A percentile compares a stretch with the other conserved stretches of the same genome.
Evolutionary conservation across 2,329 filamentous ascomycete species (phyloP).

Genomic region (Exophiala sp.): DNA sequence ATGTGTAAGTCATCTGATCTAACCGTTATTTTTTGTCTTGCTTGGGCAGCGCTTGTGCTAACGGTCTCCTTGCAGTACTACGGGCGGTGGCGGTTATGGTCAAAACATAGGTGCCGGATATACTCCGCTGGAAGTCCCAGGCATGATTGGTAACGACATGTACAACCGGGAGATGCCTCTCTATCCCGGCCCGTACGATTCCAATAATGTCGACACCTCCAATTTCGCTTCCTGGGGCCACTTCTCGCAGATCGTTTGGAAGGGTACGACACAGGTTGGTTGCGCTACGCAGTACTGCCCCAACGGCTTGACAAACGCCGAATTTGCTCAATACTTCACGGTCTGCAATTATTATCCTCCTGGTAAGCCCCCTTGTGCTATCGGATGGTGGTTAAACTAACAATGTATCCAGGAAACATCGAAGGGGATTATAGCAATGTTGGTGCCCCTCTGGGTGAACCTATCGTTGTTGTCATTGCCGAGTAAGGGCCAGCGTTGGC

Average conservation of each 20-base stretch:
- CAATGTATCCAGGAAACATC: conserved; percentile 51
- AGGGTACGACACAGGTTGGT: conserved; percentile 55
- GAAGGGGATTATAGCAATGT: conserved; percentile 51
- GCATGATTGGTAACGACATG: conserved; percentile 73
- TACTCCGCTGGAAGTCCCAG: conserved; percentile 51
- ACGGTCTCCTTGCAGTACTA: conserved; percentile 7
- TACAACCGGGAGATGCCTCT: conserved; percentile 69
- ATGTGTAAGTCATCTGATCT: conserved; percentile 54
- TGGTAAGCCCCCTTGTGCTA: conserved; percentile 9
- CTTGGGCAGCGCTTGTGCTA: conserved; percentile 29
- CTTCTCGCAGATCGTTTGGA: conserved; percentile 70
- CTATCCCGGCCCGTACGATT: conserved; percentile 55
- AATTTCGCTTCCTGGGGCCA: conserved; percentile 65
- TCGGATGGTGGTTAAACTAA: not conserved
- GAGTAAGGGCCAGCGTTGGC: not conserved
- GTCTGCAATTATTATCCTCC: conserved; percentile 80
- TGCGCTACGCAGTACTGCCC: conserved; percentile 51
- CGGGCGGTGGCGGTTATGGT: conserved; percentile 61
- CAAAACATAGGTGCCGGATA: conserved; percentile 82
- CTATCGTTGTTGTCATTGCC: conserved; percentile 31
- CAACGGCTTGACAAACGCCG: conserved; percentile 37
- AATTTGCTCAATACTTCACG: conserved; percentile 56
- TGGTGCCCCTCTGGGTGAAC: conserved; percentile 36
- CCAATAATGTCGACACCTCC: conserved; percentile 50
- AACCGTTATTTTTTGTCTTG: not conserved